phyloP scores from a whole-genome alignment of 1,139 yeast species.

The Casaregolazyma lundiana region DNA sequence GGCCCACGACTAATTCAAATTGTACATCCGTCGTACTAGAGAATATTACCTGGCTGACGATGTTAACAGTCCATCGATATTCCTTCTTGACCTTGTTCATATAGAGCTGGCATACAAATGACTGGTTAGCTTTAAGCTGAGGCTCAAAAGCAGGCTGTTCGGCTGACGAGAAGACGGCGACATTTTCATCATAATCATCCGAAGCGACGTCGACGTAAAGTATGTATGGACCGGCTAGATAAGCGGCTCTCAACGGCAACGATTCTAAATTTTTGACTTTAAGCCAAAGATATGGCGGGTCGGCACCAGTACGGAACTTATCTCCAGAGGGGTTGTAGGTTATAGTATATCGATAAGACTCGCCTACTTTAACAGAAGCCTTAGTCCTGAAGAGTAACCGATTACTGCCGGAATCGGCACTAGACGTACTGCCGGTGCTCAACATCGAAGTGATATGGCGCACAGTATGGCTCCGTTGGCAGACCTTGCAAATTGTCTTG shows the following conservation, averaged over 20 bases:
- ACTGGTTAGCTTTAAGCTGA: constrained; percentile 64
- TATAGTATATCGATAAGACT: constrained; percentile 47
- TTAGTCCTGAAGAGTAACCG: constrained; percentile 35
- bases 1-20: constrained; percentile 64
- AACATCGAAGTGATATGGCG: background rate
- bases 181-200: constrained; percentile 54
- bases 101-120: constrained; percentile 50
- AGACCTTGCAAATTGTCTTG: background rate
- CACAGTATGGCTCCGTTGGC: background rate
- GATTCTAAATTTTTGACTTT: constrained; percentile 71
- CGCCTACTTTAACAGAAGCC: constrained; percentile 51
- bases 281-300: constrained; percentile 44
- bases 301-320: constrained; percentile 11
- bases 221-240: constrained; percentile 85
- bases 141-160: constrained; percentile 75
- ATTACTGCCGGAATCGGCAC: background rate
- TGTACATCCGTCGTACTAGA: constrained; percentile 63
- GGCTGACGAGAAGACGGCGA: constrained; percentile 56
- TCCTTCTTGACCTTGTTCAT: constrained; percentile 43
- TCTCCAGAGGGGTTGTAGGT: constrained; percentile 38
- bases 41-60: constrained; percentile 80
- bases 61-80: constrained; percentile 78
- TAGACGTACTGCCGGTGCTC: background rate
- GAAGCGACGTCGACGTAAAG: constrained; percentile 77
- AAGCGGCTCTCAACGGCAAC: constrained; percentile 78